These are phyloP conservation scores for Claviceps fusiformis DNA, from an alignment of 2,329 filamentous ascomycete species.

Conservation along the genomic window DNA sequence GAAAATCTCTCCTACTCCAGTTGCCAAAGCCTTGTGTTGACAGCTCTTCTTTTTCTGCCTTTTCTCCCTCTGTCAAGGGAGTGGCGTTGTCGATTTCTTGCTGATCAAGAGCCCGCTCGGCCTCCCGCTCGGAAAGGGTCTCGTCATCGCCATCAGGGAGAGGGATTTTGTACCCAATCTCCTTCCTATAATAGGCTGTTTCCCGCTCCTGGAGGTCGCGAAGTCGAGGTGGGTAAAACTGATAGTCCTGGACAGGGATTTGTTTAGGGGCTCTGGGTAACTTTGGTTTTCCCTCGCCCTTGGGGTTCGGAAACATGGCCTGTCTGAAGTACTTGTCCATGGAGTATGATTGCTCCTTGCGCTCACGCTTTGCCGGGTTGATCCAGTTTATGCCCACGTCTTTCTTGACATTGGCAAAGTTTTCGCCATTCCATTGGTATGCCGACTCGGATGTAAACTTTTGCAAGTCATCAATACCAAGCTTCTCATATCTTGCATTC, in stretches of 20 bases:
- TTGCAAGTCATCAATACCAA: constrained; percentile 91
- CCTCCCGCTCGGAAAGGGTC: constrained; percentile 72
- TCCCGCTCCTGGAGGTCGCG: constrained; percentile 89
- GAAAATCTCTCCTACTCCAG: constrained; percentile 96
- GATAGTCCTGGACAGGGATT: constrained; percentile 83
- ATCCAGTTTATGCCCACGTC: constrained; percentile 93
- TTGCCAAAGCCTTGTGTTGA: constrained; percentile 77
- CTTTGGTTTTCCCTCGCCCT: constrained; percentile 81
- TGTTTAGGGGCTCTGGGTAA: constrained; percentile 93
- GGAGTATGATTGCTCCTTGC: constrained; percentile 94
- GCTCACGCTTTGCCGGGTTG: constrained; percentile 93
- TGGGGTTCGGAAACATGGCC: constrained; percentile 67
- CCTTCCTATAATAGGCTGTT: constrained; percentile 89
- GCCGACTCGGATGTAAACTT: constrained; percentile 96
- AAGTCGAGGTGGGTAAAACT: constrained; percentile 81
- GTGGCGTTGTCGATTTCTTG: constrained; percentile 86
- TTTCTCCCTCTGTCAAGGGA: constrained; percentile 77
- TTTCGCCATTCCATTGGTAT: constrained; percentile 98
- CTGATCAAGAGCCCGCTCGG: constrained; percentile 77
- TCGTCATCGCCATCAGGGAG: constrained; percentile 80
- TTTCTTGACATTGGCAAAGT: constrained; percentile 84
- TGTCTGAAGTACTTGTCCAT: constrained; percentile 98
- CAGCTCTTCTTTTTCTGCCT: constrained; percentile 70
- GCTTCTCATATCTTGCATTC: constrained; percentile 88
- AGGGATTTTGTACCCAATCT: constrained; percentile 89